These are phyloP conservation scores for Hyaloperonospora brassicae DNA, from an alignment of 352 stramenopile species.

Conservation along the genomic window DNA sequence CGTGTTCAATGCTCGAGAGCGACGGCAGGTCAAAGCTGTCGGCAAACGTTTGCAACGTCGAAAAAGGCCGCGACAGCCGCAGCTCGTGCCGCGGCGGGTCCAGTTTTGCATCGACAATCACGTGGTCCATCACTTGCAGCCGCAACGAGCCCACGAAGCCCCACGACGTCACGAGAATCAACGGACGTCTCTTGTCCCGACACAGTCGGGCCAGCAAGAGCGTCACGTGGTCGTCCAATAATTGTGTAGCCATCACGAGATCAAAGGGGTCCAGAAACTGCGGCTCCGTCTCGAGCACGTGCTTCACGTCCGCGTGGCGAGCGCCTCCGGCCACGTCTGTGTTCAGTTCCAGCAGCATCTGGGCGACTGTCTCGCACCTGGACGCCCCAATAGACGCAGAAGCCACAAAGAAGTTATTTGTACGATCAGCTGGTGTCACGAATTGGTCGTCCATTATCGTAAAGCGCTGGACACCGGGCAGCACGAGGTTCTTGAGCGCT, in stretches of 20 bases:
- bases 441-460: conserved; percentile 89
- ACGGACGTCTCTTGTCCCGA: conserved; percentile 50
- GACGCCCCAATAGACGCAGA: conserved; percentile 39
- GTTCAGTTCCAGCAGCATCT: conserved; percentile 94
- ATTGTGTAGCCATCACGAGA: conserved; percentile 85
- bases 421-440: conserved; percentile 65
- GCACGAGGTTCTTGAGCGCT: conserved; percentile 97
- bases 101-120: conserved; percentile 86
- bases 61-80: conserved; percentile 70
- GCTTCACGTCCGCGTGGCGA: conserved; percentile 36
- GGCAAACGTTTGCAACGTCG: conserved; percentile 51
- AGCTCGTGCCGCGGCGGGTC: conserved; percentile 86
- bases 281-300: conserved; percentile 49
- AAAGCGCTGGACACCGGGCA: conserved; percentile 86
- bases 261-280: conserved; percentile 61
- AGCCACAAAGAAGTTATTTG: conserved; percentile 93
- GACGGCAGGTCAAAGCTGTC: conserved; percentile 51
- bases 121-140: conserved; percentile 80
- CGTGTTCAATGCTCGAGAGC: conserved; percentile 80
- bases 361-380: conserved; percentile 70
- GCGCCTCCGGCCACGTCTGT: conserved; percentile 77
- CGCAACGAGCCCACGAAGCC: conserved; percentile 89
- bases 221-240: conserved; percentile 54
- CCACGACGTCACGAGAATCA: conserved; percentile 85
- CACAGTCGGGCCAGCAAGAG: conserved; percentile 64